Percentiles rank a stretch among this genome's conserved stretches.
Evolutionary conservation across 2,329 filamentous ascomycete genomes (phyloP).

Genomic region (Ceratocystis smalleyi): DNA sequence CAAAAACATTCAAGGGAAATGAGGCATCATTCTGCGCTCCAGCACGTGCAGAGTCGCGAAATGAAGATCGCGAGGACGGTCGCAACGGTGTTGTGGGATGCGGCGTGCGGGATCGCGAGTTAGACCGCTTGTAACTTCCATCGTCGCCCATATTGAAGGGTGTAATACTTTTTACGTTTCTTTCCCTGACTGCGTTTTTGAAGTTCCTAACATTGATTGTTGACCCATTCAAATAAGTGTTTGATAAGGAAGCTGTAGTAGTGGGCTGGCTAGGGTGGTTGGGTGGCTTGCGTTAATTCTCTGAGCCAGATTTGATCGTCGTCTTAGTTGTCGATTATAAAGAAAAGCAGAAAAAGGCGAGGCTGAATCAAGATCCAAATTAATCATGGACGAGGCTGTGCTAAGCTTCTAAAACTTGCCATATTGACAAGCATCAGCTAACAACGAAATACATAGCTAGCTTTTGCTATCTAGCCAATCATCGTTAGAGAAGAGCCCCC

Average conservation of each 20-base stretch:
- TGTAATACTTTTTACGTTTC: not conserved
- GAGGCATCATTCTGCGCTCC: slow-evolving; percentile 35
- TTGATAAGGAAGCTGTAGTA: not conserved
- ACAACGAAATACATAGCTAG: not conserved
- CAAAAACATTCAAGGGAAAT: slow-evolving; percentile 65
- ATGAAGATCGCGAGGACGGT: slow-evolving; percentile 74
- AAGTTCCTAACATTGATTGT: too few species aligned
- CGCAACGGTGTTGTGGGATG: slow-evolving; percentile 85
- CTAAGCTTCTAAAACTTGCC: not conserved
- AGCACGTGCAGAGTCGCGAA: slow-evolving; percentile 57
- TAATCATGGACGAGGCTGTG: not conserved
- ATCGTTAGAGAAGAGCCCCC: not conserved
- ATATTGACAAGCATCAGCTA: not conserved
- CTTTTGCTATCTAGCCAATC: not conserved
- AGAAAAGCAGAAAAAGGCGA: not conserved
- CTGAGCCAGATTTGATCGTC: not conserved
- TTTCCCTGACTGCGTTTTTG: too few species aligned
- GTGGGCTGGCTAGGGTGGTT: not conserved
- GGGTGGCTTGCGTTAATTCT: not conserved
- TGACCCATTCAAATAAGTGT: not conserved
- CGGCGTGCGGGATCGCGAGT: slow-evolving; percentile 48
- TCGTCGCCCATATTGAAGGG: slow-evolving; percentile 18
- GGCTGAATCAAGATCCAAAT: not conserved
- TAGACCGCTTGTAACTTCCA: slow-evolving; percentile 29
- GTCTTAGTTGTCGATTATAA: not conserved